These are phyloP conservation scores for Mycena pura DNA, from an alignment of 768 basidiomycete genomes.

Conservation along the genomic window DNA sequence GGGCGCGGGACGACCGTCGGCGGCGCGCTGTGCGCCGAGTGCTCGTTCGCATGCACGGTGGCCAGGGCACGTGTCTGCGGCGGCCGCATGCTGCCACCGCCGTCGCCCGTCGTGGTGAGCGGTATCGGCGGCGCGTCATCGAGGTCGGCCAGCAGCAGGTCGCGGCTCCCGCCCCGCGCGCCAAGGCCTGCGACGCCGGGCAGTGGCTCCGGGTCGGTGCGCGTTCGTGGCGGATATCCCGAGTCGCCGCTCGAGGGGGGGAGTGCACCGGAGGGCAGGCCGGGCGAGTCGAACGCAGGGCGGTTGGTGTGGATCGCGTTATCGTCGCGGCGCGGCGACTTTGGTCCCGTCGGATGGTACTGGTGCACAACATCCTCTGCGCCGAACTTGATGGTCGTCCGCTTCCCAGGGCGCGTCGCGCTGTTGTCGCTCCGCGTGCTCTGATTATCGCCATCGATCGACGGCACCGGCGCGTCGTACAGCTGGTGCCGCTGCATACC, in stretches of 20 bases:
- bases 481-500: constrained; percentile 82
- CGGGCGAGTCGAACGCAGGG: constrained; percentile 43
- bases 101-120: not conserved
- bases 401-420: constrained; percentile 44
- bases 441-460: constrained; percentile 47
- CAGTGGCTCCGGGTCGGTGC: constrained; percentile 21
- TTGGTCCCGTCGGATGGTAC: constrained; percentile 66
- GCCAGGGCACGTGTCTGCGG: constrained; percentile 44
- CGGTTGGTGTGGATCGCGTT: constrained; percentile 54
- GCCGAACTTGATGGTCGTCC: constrained; percentile 80
- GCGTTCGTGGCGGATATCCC: constrained; percentile 22
- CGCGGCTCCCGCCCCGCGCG: constrained; percentile 10
- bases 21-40: constrained; percentile 53
- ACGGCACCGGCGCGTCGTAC: constrained; percentile 86
- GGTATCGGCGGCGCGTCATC: constrained; percentile 15
- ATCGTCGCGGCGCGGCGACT: constrained; percentile 44
- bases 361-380: constrained; percentile 76
- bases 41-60: constrained; percentile 37
- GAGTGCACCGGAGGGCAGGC: constrained; percentile 33
- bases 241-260: constrained; percentile 34
- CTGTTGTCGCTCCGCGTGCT: constrained; percentile 42
- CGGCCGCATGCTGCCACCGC: constrained; percentile 6
- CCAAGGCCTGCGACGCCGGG: not conserved
- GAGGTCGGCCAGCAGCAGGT: constrained; percentile 24
- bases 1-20: constrained; percentile 48